Evolutionary conservation across 495 filamentous ascomycete genomes (phyloP), one percentile per base, ranked within the genome.

Genomic region (Aspergillus asperescens): DNA sequence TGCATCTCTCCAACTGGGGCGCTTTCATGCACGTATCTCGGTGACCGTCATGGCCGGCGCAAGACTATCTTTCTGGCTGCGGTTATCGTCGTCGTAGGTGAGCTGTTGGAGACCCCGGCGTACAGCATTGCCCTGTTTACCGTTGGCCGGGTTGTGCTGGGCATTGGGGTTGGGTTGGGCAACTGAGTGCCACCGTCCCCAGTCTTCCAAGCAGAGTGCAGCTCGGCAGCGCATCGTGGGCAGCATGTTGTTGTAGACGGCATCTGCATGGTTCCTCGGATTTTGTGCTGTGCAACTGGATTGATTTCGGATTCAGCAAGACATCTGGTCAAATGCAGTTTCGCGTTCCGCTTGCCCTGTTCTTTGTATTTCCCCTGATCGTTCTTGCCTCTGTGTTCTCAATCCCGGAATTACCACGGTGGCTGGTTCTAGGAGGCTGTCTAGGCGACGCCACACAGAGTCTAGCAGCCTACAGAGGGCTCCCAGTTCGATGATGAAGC

Each of bases 201-300:
- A 0, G 80, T 82, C 25, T 84, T 77, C 69, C 68, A 70, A 52
- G 56, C 59, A 9, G 66, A 69, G 37, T 66, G 58, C 23, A 59
- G 59, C 1, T 60, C 61, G 1, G 61, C 66, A 0, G 62, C 65
- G 22, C 56, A 63, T 47, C 74, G 77, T 25, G 76, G 76, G 2
- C 65, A 68, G 32, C 63, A 72, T 52, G 76, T 80, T 24, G 62
- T 79, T 18, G 60, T 74, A 3, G 71, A 76, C 28, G 73, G 75
- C 9, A 64, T 77, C 10, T 77, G 67, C 60, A 79, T 77, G 57
- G n/a, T 82, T 79, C 52, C 72, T 82, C 41, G 83, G 81, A n/a
- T 37, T 80, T 83, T 28, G 74, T 79, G 1, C 72, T 84, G 12
- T 81, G 78, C 12, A 83, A 84, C 53, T 86, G 82, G 82, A 74